A percentile compares a stretch with the other conserved stretches of the same genome.
Evolutionary conservation across 495 filamentous ascomycete genomes (phyloP).

Genomic region (Xylaria telfairii): DNA sequence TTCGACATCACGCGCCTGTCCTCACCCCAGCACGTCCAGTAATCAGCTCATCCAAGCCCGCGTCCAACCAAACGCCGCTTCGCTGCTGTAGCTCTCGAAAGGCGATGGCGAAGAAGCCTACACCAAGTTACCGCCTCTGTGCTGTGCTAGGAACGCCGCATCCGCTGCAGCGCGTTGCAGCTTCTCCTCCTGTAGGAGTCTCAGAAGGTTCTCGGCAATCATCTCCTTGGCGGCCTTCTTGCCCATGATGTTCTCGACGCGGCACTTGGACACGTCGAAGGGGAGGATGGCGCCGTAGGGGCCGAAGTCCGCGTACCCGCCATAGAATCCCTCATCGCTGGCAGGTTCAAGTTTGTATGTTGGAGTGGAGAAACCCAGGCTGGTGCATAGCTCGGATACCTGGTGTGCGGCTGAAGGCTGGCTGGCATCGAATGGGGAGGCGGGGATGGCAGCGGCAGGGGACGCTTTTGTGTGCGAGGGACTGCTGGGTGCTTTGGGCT

Average conservation of each 20-base stretch:
- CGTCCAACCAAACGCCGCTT: neutral
- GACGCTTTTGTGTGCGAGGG: neutral
- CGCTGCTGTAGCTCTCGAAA: neutral
- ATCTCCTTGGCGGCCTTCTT: constrained; percentile 37
- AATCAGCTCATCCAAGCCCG: neutral
- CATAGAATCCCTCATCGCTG: constrained; percentile 25
- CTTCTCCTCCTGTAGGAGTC: constrained; percentile 29
- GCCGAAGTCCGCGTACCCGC: constrained; percentile 32
- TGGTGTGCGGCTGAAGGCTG: constrained; percentile 24
- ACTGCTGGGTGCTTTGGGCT: neutral
- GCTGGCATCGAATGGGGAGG: constrained; percentile 18
- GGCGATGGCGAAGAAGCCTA: neutral
- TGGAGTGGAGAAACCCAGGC: constrained; percentile 30
- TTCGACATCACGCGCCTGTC: neutral
- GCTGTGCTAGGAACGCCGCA: constrained; percentile 10
- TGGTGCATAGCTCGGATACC: constrained; percentile 29
- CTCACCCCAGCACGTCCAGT: neutral
- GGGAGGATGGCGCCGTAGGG: constrained; percentile 18
- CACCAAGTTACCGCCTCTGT: neutral
- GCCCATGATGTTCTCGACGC: constrained; percentile 34
- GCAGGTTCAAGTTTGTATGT: constrained; percentile 23
- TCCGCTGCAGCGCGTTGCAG: constrained; percentile 17
- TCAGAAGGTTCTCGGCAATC: constrained; percentile 41
- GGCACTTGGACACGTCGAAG: constrained; percentile 28
- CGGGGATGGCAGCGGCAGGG: neutral